Conservation (phyloP, 2,329 filamentous ascomycete species). For the Cercospora sp. region DNA sequence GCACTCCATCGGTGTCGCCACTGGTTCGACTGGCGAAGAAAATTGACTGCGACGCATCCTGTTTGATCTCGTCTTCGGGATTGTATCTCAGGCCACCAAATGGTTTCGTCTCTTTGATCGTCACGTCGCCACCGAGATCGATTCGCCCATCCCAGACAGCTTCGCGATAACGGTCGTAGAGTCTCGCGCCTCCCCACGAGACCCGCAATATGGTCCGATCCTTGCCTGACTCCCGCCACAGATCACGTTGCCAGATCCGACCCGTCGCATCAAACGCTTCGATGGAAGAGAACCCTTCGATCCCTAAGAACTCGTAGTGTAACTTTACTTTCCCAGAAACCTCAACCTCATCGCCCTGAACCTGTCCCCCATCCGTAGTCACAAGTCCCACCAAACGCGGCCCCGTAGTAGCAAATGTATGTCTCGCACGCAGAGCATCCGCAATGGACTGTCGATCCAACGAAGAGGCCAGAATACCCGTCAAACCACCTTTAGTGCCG, state of each 20-base stretch:
- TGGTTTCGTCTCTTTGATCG: background rate
- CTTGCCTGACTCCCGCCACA: background rate
- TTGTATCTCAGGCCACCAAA: slow-evolving; percentile 12
- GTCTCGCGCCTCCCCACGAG: slow-evolving; percentile 10
- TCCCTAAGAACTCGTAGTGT: slow-evolving; percentile 5
- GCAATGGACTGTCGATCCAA: slow-evolving; percentile 1
- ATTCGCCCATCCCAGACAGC: slow-evolving; percentile 13
- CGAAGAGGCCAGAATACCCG: slow-evolving; percentile 9
- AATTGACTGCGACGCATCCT: background rate
- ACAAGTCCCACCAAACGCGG: slow-evolving; percentile 11
- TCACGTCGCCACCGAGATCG: background rate
- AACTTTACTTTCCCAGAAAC: background rate
- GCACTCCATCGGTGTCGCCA: slow-evolving; percentile 11
- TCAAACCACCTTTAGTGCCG: slow-evolving; percentile 16
- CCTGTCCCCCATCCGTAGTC: slow-evolving; percentile 1
- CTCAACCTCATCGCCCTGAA: slow-evolving; percentile 11
- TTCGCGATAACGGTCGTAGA: slow-evolving; percentile 16
- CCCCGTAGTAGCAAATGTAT: slow-evolving; percentile 9
- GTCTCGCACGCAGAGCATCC: slow-evolving; percentile 7
- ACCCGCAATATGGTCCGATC: background rate
- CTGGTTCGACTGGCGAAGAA: slow-evolving; percentile 11
- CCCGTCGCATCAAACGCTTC: slow-evolving; percentile 14
- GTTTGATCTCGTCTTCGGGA: slow-evolving; percentile 1
- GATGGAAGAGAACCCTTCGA: slow-evolving; percentile 8
- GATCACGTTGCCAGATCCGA: slow-evolving; percentile 2